phyloP scores from a whole-genome alignment of 1,284 basidiomycete species.

The Apiotrichum brassicae region DNA sequence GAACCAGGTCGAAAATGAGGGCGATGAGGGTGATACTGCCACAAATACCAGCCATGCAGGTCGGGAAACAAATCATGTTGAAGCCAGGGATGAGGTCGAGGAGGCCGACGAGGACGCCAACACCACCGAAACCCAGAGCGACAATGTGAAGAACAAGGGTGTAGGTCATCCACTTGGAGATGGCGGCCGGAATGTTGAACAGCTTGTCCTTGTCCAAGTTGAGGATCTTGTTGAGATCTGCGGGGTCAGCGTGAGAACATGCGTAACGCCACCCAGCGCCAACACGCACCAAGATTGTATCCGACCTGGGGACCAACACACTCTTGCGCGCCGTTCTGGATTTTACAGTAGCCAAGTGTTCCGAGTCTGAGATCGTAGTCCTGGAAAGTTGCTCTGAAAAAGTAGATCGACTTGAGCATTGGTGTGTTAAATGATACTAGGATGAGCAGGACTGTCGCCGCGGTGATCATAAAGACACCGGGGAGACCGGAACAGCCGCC shows the following conservation, averaged over 20 bases:
- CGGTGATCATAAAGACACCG: conserved; percentile 69
- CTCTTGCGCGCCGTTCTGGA: conserved; percentile 49
- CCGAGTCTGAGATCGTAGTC: conserved; percentile 64
- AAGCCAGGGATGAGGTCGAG: conserved; percentile 78
- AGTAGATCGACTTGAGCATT: conserved; percentile 72
- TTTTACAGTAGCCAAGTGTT: conserved; percentile 72
- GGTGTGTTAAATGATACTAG: conserved; percentile 82
- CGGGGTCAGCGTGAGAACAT: not conserved
- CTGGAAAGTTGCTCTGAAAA: conserved; percentile 65
- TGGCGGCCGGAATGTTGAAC: conserved; percentile 57
- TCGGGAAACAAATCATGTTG: conserved; percentile 75
- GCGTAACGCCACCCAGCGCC: not conserved
- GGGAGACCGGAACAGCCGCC: conserved; percentile 69
- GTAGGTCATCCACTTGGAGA: conserved; percentile 83
- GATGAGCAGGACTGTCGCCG: conserved; percentile 66
- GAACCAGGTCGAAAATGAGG: conserved; percentile 75
- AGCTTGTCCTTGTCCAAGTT: conserved; percentile 54
- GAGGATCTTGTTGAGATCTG: conserved; percentile 73
- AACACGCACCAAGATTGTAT: conserved; percentile 67
- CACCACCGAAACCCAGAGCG: conserved; percentile 64
- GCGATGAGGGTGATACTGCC: conserved; percentile 67
- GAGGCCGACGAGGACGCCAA: conserved; percentile 67
- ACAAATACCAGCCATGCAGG: conserved; percentile 67
- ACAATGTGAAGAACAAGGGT: conserved; percentile 80
- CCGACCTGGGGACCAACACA: conserved; percentile 74